phyloP scores from a whole-genome alignment of 257 asterid genomes.

The Penstemon davidsonii region DNA sequence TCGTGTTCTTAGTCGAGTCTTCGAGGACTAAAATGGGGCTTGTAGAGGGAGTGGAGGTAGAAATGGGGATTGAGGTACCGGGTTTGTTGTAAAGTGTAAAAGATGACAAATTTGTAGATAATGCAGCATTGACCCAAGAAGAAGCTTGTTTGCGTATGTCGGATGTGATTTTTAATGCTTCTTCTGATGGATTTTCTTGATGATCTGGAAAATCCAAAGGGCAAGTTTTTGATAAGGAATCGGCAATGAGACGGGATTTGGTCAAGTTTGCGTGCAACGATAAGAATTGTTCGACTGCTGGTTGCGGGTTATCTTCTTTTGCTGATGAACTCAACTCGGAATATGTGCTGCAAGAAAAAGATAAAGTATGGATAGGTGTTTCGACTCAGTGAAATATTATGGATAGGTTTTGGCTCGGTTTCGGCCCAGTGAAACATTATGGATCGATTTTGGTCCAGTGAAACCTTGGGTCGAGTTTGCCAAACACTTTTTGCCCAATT shows the following conservation, averaged over 20 bases:
- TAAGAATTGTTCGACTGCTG: constrained; percentile 89
- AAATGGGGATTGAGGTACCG: constrained; percentile 33
- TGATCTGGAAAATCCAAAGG: constrained; percentile 45
- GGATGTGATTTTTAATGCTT: constrained; percentile 47
- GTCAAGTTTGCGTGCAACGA: constrained; percentile 64
- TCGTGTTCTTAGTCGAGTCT: constrained; percentile 51
- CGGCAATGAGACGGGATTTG: constrained; percentile 64
- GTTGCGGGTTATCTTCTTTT: constrained; percentile 86
- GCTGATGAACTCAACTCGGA: constrained; percentile 83
- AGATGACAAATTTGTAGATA: constrained; percentile 71
- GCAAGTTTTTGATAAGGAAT: constrained; percentile 64
- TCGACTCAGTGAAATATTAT: too few species aligned
- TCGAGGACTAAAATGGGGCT: constrained; percentile 65
- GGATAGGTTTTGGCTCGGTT: too few species aligned
- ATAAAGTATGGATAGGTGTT: not conserved
- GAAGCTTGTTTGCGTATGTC: constrained; percentile 78
- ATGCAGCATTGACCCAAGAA: constrained; percentile 87
- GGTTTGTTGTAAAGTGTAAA: constrained; percentile 66
- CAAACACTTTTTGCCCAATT: too few species aligned
- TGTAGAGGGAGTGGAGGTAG: constrained; percentile 40
- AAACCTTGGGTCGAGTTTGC: too few species aligned
- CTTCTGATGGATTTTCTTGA: constrained; percentile 70
- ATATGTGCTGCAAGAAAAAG: constrained; percentile 62
- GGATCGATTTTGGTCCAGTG: too few species aligned
- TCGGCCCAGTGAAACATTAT: too few species aligned